Percentiles rank a stretch among this genome's conserved stretches.
These are phyloP conservation scores for Pythium biforme DNA, from an alignment of 352 stramenopile species.

Conservation along the genomic window DNA sequence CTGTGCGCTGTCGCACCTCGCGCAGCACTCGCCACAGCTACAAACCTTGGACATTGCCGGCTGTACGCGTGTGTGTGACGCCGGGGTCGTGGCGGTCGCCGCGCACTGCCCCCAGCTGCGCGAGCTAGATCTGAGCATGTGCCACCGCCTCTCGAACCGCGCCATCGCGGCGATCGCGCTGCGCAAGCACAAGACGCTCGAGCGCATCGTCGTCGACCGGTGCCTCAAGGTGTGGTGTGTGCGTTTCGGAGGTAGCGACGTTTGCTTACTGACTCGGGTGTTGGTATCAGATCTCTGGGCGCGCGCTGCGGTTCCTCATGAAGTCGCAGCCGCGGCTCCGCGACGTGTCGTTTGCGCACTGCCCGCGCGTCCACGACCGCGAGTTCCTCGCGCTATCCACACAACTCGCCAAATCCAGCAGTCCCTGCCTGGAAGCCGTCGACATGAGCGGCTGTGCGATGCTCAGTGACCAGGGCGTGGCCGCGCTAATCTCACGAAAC, in stretches of 20 bases:
- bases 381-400: slow-evolving; percentile 34
- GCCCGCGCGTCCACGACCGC: slow-evolving; percentile 48
- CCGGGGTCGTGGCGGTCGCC: slow-evolving; percentile 67
- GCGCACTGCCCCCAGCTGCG: slow-evolving; percentile 44
- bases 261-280: not conserved
- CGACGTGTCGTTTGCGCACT: slow-evolving; percentile 60
- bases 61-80: slow-evolving; percentile 75
- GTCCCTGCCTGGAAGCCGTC: slow-evolving; percentile 17
- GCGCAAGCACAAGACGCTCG: slow-evolving; percentile 36
- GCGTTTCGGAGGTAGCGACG: too few relatives aligned
- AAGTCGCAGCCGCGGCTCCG: slow-evolving; percentile 45
- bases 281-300: slow-evolving; percentile 46
- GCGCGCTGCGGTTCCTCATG: slow-evolving; percentile 56
- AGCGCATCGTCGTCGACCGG: slow-evolving; percentile 45
- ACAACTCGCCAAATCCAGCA: not conserved
- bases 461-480: slow-evolving; percentile 48
- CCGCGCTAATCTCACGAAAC: slow-evolving; percentile 50
- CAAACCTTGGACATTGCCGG: slow-evolving; percentile 62
- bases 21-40: slow-evolving; percentile 40
- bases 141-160: slow-evolving; percentile 71
- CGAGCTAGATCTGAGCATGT: slow-evolving; percentile 77
- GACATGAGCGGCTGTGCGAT: slow-evolving; percentile 55
- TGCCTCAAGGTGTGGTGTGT: slow-evolving; percentile 50
- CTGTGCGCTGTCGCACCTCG: slow-evolving; percentile 42
- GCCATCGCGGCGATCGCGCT: slow-evolving; percentile 56